Base-by-base conservation (phyloP, 2,329 filamentous ascomycete species). In the Zymoseptoria ardabiliae region DNA sequence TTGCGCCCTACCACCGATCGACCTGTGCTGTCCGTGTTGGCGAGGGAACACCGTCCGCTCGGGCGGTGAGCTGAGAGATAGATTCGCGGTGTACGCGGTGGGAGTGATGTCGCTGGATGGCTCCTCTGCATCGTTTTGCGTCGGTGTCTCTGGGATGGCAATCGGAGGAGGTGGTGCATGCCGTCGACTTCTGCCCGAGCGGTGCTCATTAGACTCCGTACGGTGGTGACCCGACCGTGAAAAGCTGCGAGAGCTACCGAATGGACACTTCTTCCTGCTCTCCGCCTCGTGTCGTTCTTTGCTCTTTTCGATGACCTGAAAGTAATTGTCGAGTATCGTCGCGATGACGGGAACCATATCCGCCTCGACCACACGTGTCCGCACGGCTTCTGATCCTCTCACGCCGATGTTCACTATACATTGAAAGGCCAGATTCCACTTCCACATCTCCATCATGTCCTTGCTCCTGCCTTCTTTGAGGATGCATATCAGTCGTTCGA, bases 371-470 rank as follows among this genome's bases (percentile, higher is more conserved):
- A 99, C 93, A 66, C 94, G 84, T 59, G 94, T 97, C 68, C 94
- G 85, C 61, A 99, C 94, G 66, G 85, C 87, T 78, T 99, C 94
- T 11, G 94, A 97, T 61, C 94, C 94, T 67, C 94, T 85, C 61
- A 99, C 93, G 59, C 94, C 94, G 72, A 99, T 97, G 75, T 99
- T 99, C 73, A 99, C 94, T 65, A 97, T 92, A 75, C 94, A 99
- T 76, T 97, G 94, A 75, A 99, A 99, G 56, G 94, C 94, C 63
- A 99, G 82, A 72, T 97, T 99, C 94, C 94, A 99, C 77, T 97
- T 97, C 94, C 94, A 99, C 90, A 96, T 96, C 75, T 97, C 93
- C 93, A 97, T 97, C 86, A 97, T 88, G 74, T 99, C 93, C 76
- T 92, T 95, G 78, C 90, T 97, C 72, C 94, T 84, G 64, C 94